Conservation (phyloP, 306 rosid species). For the Sindora glabra region DNA sequence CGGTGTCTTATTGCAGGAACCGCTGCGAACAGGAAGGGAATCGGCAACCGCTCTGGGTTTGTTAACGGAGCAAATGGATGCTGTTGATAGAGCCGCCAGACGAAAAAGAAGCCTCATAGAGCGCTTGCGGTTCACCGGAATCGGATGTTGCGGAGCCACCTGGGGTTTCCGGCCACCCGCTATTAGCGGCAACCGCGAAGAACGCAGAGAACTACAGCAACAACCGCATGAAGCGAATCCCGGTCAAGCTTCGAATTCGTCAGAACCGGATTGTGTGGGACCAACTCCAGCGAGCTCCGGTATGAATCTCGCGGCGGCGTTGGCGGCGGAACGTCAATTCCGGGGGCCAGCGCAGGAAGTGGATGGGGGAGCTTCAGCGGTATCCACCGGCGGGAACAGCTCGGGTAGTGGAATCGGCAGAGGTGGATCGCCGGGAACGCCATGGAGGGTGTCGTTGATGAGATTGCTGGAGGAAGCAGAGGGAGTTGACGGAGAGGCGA, state of each 20-base stretch:
- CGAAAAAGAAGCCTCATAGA: slow-evolving; percentile 63
- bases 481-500: slow-evolving; percentile 15
- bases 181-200: slow-evolving; percentile 10
- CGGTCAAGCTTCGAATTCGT: slow-evolving; percentile 21
- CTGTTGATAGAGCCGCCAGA: slow-evolving; percentile 22
- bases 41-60: slow-evolving; percentile 64
- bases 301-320: slow-evolving; percentile 88
- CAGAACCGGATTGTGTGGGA: slow-evolving; percentile 21
- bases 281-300: slow-evolving; percentile 37
- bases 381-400: too few species aligned
- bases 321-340: slow-evolving; percentile 78
- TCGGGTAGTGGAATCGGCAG: neutral
- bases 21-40: slow-evolving; percentile 45
- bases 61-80: slow-evolving; percentile 67
- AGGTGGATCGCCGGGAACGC: slow-evolving; percentile 41
- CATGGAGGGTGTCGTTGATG: slow-evolving; percentile 76
- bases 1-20: slow-evolving; percentile 64
- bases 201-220: slow-evolving; percentile 10
- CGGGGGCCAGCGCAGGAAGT: slow-evolving; percentile 37
- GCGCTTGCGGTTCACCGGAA: slow-evolving; percentile 59
- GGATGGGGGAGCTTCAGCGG: neutral
- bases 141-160: slow-evolving; percentile 79
- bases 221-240: neutral
- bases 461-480: slow-evolving; percentile 72
- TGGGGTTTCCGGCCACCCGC: slow-evolving; percentile 51